Base-by-base conservation (phyloP, 2,329 filamentous ascomycete species). In the Diplocarpon rosae region DNA sequence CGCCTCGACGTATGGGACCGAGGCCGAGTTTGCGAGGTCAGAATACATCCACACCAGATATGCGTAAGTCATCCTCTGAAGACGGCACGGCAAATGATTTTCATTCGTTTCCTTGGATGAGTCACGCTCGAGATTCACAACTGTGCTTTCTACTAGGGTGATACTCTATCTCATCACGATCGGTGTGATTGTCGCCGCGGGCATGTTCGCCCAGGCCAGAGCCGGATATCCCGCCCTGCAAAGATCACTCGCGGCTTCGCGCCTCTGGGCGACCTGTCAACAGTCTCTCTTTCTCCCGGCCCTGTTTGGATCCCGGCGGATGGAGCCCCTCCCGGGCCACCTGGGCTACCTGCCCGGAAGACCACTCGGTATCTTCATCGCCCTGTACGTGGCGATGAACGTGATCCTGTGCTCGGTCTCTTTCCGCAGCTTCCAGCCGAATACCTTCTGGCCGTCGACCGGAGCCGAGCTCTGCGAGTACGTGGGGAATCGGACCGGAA, bases 341-440 rank as follows among this genome's bases (percentile, higher is more conserved):
- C 3, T 24, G 10, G 34, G 34, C 10, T 37, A 37, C 34, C 15
- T 37, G 2, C 34, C 34, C 3, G 17, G 34, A 16, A 37, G 34
- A 15, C 10, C 15, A 15, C 14, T 37, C 5, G 17, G 34, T 15
- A 5, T 37, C 4, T 37, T 37, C 34, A 37, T 37, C 15, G 11
- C 15, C 3, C 14, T 37, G 2, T 37, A 37, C 15, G 17, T 37
- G 3, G 17, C 14, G 10, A 12, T 37, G 14, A 37, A 37, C 15
- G 17, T 37, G 10, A 24, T 37, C 3, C 34, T 37, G 10, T 37
- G 13, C 15, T 37, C 34, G 3, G 34, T 37, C 15, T 37, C 34
- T 37, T 37, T 16, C 15, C 34, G 34, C 14, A 37, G 34, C 36
- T 38, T 20, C 36, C 36, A 38, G 17, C 14, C n/a, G 29, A 46